Percentiles rank a stretch among this genome's conserved stretches.
These are phyloP conservation scores for Apophysomyces trapeziformis DNA, from an alignment of 371 early-diverging fungal species.

Conservation along the genomic window DNA sequence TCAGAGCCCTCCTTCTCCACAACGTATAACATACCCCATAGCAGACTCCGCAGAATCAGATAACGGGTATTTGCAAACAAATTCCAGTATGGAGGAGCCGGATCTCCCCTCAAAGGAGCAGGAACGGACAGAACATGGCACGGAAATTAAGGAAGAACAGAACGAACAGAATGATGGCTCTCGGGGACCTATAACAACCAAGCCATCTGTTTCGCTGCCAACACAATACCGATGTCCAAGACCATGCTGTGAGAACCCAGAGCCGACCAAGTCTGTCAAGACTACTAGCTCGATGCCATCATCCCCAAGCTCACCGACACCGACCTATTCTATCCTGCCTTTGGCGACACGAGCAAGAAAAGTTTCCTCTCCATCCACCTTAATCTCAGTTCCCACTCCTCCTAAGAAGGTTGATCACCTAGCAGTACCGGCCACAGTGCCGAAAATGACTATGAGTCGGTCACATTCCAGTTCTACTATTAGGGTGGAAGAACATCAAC, in stretches of 20 bases:
- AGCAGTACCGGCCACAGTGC: not conserved
- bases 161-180: too few species aligned
- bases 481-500: too few species aligned
- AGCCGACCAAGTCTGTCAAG: not conserved
- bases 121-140: not conserved
- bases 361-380: not conserved
- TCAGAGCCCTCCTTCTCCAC: slow-evolving; percentile 6
- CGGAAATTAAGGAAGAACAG: too few species aligned
- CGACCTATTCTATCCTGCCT: not conserved
- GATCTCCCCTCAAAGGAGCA: not conserved
- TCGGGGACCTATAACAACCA: not conserved
- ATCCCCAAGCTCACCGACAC: slow-evolving; percentile 2
- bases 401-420: not conserved
- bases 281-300: not conserved
- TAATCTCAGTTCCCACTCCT: not conserved
- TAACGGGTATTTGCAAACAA: not conserved
- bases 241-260: slow-evolving; percentile 4
- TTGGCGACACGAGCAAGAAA: not conserved
- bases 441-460: not conserved
- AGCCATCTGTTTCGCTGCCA: not conserved
- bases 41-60: not conserved
- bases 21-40: not conserved
- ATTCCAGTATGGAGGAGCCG: not conserved
- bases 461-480: not conserved
- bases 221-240: not conserved